Conservation (phyloP, 129 eudicot species). For the Mikania micrantha region DNA sequence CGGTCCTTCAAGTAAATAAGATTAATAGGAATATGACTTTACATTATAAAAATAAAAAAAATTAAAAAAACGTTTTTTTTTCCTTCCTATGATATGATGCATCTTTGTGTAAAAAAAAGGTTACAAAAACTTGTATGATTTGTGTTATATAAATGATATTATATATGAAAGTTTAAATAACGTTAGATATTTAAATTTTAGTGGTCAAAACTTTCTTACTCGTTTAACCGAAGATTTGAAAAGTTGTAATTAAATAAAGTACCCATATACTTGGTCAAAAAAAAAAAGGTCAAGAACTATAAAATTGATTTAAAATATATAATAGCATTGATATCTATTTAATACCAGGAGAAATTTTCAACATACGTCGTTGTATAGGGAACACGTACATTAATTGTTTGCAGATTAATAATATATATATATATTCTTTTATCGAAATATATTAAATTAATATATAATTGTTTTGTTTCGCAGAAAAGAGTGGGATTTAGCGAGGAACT, state of each 20-base stretch:
- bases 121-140: no score
- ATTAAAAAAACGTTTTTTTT: no score
- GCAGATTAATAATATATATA: neutral
- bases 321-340: neutral
- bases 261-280: neutral
- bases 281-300: neutral
- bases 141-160: no score
- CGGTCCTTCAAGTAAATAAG: no score
- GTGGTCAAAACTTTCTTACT: neutral
- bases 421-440: neutral
- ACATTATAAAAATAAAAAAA: no score
- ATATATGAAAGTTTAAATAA: no score
- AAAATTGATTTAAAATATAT: neutral
- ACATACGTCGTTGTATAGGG: slow-evolving; percentile 1
- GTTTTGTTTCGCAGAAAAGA: slow-evolving; percentile 45
- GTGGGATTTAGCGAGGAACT: slow-evolving; percentile 46
- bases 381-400: neutral
- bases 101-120: no score
- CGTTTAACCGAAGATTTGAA: neutral
- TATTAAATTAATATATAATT: neutral
- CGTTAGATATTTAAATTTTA: neutral
- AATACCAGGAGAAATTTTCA: neutral
- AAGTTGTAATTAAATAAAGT: neutral
- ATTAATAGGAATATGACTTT: no score
- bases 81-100: no score